phyloP scores from a whole-genome alignment of 176 grass and related monocot species.

The Bolboschoenus planiculmis region DNA sequence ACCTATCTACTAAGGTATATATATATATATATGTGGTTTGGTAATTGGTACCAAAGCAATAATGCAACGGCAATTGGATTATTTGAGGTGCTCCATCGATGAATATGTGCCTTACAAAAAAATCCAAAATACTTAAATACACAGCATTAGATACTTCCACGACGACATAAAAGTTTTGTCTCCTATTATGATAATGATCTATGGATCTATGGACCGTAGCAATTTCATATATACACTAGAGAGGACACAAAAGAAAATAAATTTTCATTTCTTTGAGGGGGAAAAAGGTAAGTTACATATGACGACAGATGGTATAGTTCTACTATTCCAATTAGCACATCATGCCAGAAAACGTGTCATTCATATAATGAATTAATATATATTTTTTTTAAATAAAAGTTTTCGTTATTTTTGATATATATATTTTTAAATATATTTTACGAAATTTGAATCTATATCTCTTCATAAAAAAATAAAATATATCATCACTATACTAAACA shows the following conservation, averaged over 20 bases:
- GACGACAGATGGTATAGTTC: background rate
- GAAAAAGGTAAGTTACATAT: background rate
- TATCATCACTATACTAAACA: too few species aligned
- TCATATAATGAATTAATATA: too few species aligned
- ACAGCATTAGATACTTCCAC: conserved; percentile 7
- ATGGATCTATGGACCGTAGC: background rate
- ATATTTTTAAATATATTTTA: too few species aligned
- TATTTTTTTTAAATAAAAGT: too few species aligned
- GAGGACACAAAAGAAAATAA: background rate
- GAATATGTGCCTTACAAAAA: background rate
- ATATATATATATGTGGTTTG: background rate
- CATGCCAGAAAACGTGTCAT: background rate
- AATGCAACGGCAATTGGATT: conserved; percentile 7
- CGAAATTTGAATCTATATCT: too few species aligned
- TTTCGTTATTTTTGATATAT: too few species aligned
- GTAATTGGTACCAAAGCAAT: background rate
- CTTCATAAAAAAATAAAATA: too few species aligned
- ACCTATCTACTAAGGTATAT: background rate
- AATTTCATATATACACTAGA: background rate
- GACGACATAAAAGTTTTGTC: background rate
- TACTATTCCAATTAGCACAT: background rate
- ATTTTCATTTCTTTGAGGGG: background rate
- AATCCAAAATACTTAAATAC: conserved; percentile 13
- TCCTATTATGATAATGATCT: background rate
- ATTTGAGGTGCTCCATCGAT: conserved; percentile 1